phyloP scores from a whole-genome alignment of 495 filamentous ascomycete species.

The Diplogelasinospora grovesii region DNA sequence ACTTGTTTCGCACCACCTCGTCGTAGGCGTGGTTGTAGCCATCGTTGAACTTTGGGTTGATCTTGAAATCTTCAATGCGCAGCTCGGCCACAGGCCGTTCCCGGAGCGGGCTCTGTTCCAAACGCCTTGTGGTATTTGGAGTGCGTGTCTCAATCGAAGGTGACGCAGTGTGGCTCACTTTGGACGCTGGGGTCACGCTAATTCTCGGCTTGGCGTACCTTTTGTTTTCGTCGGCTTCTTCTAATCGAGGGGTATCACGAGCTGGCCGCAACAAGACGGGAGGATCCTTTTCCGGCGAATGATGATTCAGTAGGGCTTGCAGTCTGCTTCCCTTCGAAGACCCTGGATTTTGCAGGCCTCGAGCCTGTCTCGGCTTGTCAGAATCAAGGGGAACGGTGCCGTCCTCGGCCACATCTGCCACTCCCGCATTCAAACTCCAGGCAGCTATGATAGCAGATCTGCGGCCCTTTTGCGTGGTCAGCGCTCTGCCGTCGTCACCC shows the following conservation, averaged over 20 bases:
- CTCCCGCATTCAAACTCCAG: slow-evolving; percentile 7
- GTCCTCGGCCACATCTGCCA: slow-evolving; percentile 20
- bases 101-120: slow-evolving; percentile 43
- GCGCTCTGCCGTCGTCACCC: too few species aligned
- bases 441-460: not conserved
- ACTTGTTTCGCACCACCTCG: slow-evolving; percentile 66
- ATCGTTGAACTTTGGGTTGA: slow-evolving; percentile 69
- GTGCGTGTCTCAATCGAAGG: too few species aligned
- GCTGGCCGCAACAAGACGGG: not conserved
- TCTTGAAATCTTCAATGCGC: slow-evolving; percentile 65
- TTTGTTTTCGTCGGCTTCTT: not conserved
- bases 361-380: not conserved
- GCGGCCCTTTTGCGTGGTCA: not conserved
- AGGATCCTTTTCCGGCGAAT: slow-evolving; percentile 2
- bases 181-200: not conserved
- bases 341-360: not conserved
- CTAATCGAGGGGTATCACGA: not conserved
- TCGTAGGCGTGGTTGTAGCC: slow-evolving; percentile 68
- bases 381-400: slow-evolving; percentile 1
- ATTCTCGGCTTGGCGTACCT: not conserved
- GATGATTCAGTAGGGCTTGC: slow-evolving; percentile 9
- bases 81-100: slow-evolving; percentile 47
- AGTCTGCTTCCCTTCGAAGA: slow-evolving; percentile 3
- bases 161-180: not conserved
- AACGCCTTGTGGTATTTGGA: too few species aligned